phyloP scores from a whole-genome alignment of 176 grass and related monocot species.

The Poa pratensis region DNA sequence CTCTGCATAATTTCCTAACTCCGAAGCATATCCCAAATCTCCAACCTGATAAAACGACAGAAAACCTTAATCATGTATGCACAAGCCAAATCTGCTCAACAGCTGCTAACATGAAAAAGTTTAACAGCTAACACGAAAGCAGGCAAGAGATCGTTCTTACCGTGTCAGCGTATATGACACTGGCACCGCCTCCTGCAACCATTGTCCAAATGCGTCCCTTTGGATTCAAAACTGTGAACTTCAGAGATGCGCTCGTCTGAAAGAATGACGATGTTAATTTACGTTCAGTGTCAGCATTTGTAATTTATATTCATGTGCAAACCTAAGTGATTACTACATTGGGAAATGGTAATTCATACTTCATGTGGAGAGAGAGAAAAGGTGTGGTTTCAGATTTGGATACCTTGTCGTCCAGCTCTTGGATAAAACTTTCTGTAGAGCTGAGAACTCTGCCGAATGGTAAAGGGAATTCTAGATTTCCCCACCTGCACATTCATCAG shows the following conservation, averaged over 20 bases:
- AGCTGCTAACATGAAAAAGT: not conserved
- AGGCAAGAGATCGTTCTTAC: slow-evolving; percentile 47
- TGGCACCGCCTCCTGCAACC: slow-evolving; percentile 95
- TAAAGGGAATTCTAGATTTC: slow-evolving; percentile 76
- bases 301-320: slow-evolving; percentile 18
- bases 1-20: slow-evolving; percentile 91
- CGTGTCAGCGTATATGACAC: slow-evolving; percentile 97
- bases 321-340: slow-evolving; percentile 4
- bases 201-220: slow-evolving; percentile 96
- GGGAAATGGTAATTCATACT: not conserved
- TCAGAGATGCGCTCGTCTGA: slow-evolving; percentile 89
- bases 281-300: not conserved
- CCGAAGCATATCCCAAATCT: slow-evolving; percentile 86
- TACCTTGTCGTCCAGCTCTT: slow-evolving; percentile 92
- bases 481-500: slow-evolving; percentile 65
- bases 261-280: slow-evolving; percentile 15
- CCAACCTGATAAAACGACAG: slow-evolving; percentile 60
- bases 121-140: slow-evolving; percentile 1
- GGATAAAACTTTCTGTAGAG: slow-evolving; percentile 80
- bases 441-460: slow-evolving; percentile 88
- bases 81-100: slow-evolving; percentile 4
- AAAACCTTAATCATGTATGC: slow-evolving; percentile 5
- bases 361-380: slow-evolving; percentile 20
- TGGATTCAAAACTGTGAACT: slow-evolving; percentile 90
- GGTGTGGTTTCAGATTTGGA: slow-evolving; percentile 1